Evolutionary conservation across 176 grass and related monocot genomes (phyloP).

Genomic region (Elaeis guineensis): DNA sequence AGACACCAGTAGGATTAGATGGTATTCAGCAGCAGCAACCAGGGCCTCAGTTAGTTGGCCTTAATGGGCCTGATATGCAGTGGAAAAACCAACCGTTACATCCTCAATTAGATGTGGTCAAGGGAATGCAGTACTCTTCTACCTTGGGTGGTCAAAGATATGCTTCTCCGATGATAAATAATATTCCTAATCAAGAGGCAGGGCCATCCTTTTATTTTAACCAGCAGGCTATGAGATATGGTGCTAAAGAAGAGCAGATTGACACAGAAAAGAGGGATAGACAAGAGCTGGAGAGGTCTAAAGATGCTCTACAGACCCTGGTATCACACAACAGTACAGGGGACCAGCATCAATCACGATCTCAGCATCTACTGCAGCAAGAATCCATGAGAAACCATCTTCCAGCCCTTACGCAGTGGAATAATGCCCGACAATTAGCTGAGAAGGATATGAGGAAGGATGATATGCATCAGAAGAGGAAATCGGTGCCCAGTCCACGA

Average conservation of each 20-base stretch:
- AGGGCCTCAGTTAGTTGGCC: conserved; percentile 29
- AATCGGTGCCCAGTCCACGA: conserved; percentile 39
- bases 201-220: conserved; percentile 60
- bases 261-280: conserved; percentile 9
- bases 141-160: conserved; percentile 60
- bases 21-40: conserved; percentile 42
- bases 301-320: conserved; percentile 44
- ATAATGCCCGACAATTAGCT: conserved; percentile 33
- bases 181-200: conserved; percentile 46
- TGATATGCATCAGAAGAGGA: conserved; percentile 73
- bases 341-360: conserved; percentile 43
- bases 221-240: conserved; percentile 43
- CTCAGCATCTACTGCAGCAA: conserved; percentile 47
- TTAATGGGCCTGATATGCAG: conserved; percentile 50
- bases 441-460: conserved; percentile 79
- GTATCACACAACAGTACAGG: conserved; percentile 39
- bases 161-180: conserved; percentile 46
- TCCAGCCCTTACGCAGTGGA: conserved; percentile 43
- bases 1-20: conserved; percentile 46
- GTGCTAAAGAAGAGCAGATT: conserved; percentile 64
- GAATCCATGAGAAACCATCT: conserved; percentile 37
- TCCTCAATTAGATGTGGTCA: conserved; percentile 40
- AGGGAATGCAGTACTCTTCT: conserved; percentile 58
- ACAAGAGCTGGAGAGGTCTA: conserved; percentile 45
- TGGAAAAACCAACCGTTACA: conserved; percentile 74